A percentile compares a stretch with the other conserved stretches of the same genome.
These are phyloP conservation scores for Panicum virgatum DNA, from an alignment of 202 grass and related monocot species.

Conservation along the genomic window DNA sequence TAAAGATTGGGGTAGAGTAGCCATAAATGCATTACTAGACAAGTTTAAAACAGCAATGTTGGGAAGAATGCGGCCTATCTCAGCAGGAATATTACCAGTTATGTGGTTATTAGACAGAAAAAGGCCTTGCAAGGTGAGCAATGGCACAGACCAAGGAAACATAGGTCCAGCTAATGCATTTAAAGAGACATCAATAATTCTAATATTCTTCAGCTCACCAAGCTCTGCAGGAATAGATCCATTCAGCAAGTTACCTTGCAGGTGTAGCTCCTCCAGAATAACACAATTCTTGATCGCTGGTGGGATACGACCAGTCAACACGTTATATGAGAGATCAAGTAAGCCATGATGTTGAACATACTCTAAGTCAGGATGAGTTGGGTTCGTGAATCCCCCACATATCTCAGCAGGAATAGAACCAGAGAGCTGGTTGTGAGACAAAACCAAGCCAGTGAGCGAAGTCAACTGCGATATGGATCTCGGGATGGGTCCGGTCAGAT, in stretches of 20 bases:
- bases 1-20: slow-evolving; percentile 56
- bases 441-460: slow-evolving; percentile 64
- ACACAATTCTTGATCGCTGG: slow-evolving; percentile 54
- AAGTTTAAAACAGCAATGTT: slow-evolving; percentile 56
- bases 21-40: slow-evolving; percentile 56
- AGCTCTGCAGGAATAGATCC: slow-evolving; percentile 72
- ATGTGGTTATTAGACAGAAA: slow-evolving; percentile 70
- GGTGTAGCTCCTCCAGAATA: slow-evolving; percentile 45
- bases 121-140: slow-evolving; percentile 63
- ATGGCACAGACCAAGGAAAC: slow-evolving; percentile 44
- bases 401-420: slow-evolving; percentile 65
- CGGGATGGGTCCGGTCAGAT: slow-evolving; percentile 55
- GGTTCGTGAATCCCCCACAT: slow-evolving; percentile 53
- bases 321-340: slow-evolving; percentile 75
- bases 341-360: slow-evolving; percentile 63
- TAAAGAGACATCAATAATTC: slow-evolving; percentile 59
- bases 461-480: slow-evolving; percentile 56
- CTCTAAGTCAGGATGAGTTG: slow-evolving; percentile 46
- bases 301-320: slow-evolving; percentile 58
- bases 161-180: slow-evolving; percentile 67
- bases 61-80: slow-evolving; percentile 60
- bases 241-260: slow-evolving; percentile 70
- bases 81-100: slow-evolving; percentile 58
- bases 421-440: slow-evolving; percentile 65
- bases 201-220: slow-evolving; percentile 55